A percentile compares a stretch with the other conserved stretches of the same genome.
Evolutionary conservation across 2,329 filamentous ascomycete genomes (phyloP).

Genomic region (Hymenoscyphus infarciens): DNA sequence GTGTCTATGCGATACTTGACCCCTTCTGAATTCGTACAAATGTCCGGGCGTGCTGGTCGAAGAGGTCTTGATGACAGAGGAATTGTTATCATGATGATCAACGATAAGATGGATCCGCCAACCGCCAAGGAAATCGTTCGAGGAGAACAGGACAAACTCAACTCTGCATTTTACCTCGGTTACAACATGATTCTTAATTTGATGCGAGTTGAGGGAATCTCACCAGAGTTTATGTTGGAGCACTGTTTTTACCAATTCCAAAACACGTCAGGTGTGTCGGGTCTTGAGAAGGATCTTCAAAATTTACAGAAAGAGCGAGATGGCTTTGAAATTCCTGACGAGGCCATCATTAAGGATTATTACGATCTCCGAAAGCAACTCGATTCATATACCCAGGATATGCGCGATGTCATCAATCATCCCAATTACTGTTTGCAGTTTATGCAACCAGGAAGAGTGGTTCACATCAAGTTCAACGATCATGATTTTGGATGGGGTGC

Average conservation of each 20-base stretch:
- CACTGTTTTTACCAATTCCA: slow-evolving; percentile 98
- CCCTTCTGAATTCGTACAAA: slow-evolving; percentile 95
- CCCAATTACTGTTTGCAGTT: slow-evolving; percentile 83
- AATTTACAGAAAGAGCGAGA: slow-evolving; percentile 73
- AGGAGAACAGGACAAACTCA: slow-evolving; percentile 93
- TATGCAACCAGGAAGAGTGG: slow-evolving; percentile 80
- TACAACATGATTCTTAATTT: slow-evolving; percentile 99
- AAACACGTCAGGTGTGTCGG: slow-evolving; percentile 82
- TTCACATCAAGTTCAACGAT: slow-evolving; percentile 77
- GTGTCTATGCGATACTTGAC: slow-evolving; percentile 76
- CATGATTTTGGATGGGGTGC: slow-evolving; percentile 94
- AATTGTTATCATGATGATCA: slow-evolving; percentile 99
- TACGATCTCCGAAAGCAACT: slow-evolving; percentile 86
- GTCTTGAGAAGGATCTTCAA: slow-evolving; percentile 77
- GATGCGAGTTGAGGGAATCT: slow-evolving; percentile 97
- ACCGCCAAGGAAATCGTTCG: slow-evolving; percentile 94
- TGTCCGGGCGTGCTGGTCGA: slow-evolving; percentile 95
- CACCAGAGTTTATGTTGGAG: slow-evolving; percentile 98
- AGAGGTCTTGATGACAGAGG: slow-evolving; percentile 95
- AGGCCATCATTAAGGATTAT: slow-evolving; percentile 88
- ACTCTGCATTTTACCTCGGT: slow-evolving; percentile 94
- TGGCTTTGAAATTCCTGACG: slow-evolving; percentile 75
- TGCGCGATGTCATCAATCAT: slow-evolving; percentile 87
- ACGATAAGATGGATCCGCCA: slow-evolving; percentile 91
- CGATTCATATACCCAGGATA: slow-evolving; percentile 78